Evolutionary conservation across 257 asterid species (phyloP).

Genomic region (Jasminum sambac): DNA sequence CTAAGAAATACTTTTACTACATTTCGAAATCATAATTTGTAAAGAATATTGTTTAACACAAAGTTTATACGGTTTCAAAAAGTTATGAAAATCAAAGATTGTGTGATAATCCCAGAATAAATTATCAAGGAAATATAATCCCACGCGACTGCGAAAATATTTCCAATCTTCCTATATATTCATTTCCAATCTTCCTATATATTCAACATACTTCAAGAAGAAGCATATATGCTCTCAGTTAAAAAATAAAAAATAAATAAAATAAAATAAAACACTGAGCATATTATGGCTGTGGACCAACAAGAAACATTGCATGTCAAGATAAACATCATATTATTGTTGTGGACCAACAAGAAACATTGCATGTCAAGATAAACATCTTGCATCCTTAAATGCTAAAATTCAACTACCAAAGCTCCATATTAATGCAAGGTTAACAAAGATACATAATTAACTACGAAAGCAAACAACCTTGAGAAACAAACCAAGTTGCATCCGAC

Average conservation of each 20-base stretch:
- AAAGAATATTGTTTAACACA: no score
- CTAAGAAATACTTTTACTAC: slow-evolving; percentile 8
- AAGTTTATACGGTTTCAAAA: no score
- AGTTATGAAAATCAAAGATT: no score
- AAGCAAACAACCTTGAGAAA: slow-evolving; percentile 76
- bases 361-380: slow-evolving; percentile 2
- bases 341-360: slow-evolving; percentile 6
- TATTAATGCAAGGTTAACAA: slow-evolving; percentile 10
- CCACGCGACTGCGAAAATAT: no score
- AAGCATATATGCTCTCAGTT: slow-evolving; percentile 3
- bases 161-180: no score
- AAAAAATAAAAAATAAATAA: no score
- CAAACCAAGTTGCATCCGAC: slow-evolving; percentile 91
- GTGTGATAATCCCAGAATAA: no score
- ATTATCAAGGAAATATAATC: no score
- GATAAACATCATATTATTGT: background rate
- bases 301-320: slow-evolving; percentile 3
- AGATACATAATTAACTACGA: background rate
- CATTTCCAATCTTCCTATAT: no score
- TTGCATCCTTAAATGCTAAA: slow-evolving; percentile 15
- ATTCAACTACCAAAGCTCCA: slow-evolving; percentile 1
- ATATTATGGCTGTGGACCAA: slow-evolving; percentile 8
- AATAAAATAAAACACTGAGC: no score
- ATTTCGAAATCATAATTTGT: background rate
- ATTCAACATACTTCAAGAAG: no score